A percentile compares a stretch with the other conserved stretches of the same genome.
These are phyloP conservation scores for Aristolochia fimbriata DNA, from an alignment of 164 flowering plant genomes.

Conservation along the genomic window DNA sequence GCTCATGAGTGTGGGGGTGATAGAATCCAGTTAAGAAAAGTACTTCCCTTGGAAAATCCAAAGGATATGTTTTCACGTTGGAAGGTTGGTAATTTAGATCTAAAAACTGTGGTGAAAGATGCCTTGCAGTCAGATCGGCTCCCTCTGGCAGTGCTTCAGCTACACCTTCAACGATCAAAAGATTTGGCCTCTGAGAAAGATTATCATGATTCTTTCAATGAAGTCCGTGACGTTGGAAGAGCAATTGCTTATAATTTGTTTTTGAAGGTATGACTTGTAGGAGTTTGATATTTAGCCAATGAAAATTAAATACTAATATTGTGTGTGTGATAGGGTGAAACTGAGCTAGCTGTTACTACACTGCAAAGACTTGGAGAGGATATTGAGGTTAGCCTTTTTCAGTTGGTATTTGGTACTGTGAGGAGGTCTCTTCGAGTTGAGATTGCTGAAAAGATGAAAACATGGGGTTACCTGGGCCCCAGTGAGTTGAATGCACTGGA, in stretches of 20 bases:
- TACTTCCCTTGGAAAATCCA: slow-evolving; percentile 59
- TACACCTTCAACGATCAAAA: slow-evolving; percentile 67
- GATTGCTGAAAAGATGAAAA: slow-evolving; percentile 65
- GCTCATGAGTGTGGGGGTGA: slow-evolving; percentile 3
- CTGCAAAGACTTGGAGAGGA: slow-evolving; percentile 97
- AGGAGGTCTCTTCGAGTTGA: slow-evolving; percentile 71
- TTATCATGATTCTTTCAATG: slow-evolving; percentile 64
- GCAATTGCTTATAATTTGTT: slow-evolving; percentile 92
- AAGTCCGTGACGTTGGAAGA: slow-evolving; percentile 88
- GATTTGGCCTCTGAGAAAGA: slow-evolving; percentile 39
- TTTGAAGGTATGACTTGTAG: slow-evolving; percentile 53
- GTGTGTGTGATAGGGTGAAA: slow-evolving; percentile 62
- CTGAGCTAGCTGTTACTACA: slow-evolving; percentile 69
- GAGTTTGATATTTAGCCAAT: slow-evolving; percentile 4
- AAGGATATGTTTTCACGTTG: slow-evolving; percentile 92
- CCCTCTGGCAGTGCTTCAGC: slow-evolving; percentile 92
- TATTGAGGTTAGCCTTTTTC: slow-evolving; percentile 58
- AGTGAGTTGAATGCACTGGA: slow-evolving; percentile 64
- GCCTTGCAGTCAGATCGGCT: slow-evolving; percentile 88
- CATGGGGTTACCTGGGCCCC: slow-evolving; percentile 57
- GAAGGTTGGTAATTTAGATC: slow-evolving; percentile 65
- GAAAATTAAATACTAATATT: slow-evolving; percentile 10
- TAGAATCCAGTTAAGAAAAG: slow-evolving; percentile 16
- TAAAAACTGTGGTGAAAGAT: slow-evolving; percentile 76
- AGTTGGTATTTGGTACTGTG: slow-evolving; percentile 76